These are phyloP conservation scores for Nakaseomyces kungkrabaensis DNA, from an alignment of 1,139 yeast species.

Conservation along the genomic window DNA sequence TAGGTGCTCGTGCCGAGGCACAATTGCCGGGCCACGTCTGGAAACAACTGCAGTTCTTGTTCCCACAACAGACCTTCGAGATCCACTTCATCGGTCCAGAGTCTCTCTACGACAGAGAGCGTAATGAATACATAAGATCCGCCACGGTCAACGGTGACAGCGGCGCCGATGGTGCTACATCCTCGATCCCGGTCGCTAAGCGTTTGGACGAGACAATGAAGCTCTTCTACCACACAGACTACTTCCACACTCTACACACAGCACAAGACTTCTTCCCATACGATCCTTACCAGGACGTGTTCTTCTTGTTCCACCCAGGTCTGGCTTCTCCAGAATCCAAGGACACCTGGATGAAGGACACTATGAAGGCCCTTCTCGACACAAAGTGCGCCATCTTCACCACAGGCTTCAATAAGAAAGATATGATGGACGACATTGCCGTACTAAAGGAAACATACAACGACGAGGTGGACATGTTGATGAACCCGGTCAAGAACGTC, in stretches of 20 bases:
- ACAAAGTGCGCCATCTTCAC: slow-evolving; percentile 87
- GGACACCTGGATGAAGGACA: slow-evolving; percentile 82
- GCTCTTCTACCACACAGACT: slow-evolving; percentile 76
- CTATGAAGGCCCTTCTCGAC: slow-evolving; percentile 78
- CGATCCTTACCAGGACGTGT: slow-evolving; percentile 89
- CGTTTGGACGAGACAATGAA: slow-evolving; percentile 69
- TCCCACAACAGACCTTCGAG: slow-evolving; percentile 77
- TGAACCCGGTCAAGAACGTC: slow-evolving; percentile 62
- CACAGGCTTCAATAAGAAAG: slow-evolving; percentile 80
- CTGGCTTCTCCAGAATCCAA: slow-evolving; percentile 74
- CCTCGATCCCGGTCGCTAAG: slow-evolving; percentile 49
- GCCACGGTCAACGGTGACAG: slow-evolving; percentile 16
- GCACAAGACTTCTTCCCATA: slow-evolving; percentile 94
- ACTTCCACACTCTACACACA: slow-evolving; percentile 82
- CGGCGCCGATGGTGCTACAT: slow-evolving; percentile 12
- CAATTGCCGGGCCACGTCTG: slow-evolving; percentile 92
- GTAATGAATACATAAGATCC: slow-evolving; percentile 41
- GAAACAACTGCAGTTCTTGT: slow-evolving; percentile 83
- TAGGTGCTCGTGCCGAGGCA: slow-evolving; percentile 90
- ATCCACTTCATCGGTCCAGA: slow-evolving; percentile 93
- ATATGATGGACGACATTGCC: slow-evolving; percentile 56
- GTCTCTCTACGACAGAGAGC: slow-evolving; percentile 60
- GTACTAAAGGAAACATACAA: slow-evolving; percentile 60
- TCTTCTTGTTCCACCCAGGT: slow-evolving; percentile 93
- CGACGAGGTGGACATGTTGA: slow-evolving; percentile 70